Conservation (phyloP, 2,329 filamentous ascomycete genomes). For the Botrytis squamosa region DNA sequence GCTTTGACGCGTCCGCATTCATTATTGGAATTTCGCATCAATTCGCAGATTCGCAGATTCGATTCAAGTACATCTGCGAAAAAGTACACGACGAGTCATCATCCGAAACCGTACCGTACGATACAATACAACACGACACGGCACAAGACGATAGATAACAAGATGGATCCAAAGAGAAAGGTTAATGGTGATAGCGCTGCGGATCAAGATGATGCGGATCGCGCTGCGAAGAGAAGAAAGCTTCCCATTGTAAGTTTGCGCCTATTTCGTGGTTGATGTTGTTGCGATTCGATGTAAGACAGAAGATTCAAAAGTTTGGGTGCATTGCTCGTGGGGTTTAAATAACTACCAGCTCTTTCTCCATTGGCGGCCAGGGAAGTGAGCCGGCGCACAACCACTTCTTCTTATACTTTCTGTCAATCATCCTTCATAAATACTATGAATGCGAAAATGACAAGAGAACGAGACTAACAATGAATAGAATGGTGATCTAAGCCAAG, state of each 20-base stretch:
- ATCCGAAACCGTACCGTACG: background rate
- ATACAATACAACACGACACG: background rate
- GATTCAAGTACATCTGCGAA: background rate
- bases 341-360: slow-evolving; percentile 23
- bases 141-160: slow-evolving; percentile 20
- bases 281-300: slow-evolving; percentile 22
- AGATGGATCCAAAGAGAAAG: slow-evolving; percentile 54
- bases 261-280: background rate
- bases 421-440: background rate
- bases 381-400: slow-evolving; percentile 26
- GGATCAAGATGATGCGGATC: slow-evolving; percentile 51
- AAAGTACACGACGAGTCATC: background rate
- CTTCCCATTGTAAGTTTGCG: slow-evolving; percentile 51
- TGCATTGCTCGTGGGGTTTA: slow-evolving; percentile 18
- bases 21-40: slow-evolving; percentile 21
- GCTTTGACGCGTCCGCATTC: slow-evolving; percentile 19
- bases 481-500: slow-evolving; percentile 31
- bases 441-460: slow-evolving; percentile 19
- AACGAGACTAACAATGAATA: slow-evolving; percentile 36
- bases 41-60: slow-evolving; percentile 10
- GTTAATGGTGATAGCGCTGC: slow-evolving; percentile 42
- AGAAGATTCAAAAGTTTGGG: slow-evolving; percentile 16
- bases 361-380: slow-evolving; percentile 32
- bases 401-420: background rate
- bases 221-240: slow-evolving; percentile 58